Conservation (phyloP, 2,329 filamentous ascomycete genomes). For the Venturia carpophila region DNA sequence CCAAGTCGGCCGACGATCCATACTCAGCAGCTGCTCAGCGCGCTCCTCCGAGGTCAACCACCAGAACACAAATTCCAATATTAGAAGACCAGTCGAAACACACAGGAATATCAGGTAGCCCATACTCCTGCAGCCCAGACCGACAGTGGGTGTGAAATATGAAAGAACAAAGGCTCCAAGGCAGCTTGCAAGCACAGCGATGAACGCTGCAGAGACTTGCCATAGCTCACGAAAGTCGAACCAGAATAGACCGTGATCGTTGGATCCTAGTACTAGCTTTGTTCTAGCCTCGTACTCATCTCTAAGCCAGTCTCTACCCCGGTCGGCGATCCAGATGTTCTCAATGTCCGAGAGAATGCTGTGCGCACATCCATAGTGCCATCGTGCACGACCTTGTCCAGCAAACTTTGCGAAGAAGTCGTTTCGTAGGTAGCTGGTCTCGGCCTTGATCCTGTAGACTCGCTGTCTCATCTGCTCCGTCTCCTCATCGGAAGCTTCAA, state of each 20-base stretch:
- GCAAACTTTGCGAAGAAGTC: constrained; percentile 19
- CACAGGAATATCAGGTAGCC: constrained; percentile 18
- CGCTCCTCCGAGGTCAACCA: constrained; percentile 14
- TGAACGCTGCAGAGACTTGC: constrained; percentile 17
- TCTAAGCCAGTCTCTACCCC: constrained; percentile 18
- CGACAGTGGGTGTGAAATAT: constrained; percentile 19
- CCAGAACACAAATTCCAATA: constrained; percentile 18
- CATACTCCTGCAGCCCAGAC: constrained; percentile 17
- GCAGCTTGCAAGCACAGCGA: constrained; percentile 11
- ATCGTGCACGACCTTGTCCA: constrained; percentile 19
- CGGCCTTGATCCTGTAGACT: constrained; percentile 9
- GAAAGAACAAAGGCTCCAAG: constrained; percentile 18
- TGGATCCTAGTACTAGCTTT: constrained; percentile 17
- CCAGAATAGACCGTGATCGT: constrained; percentile 18
- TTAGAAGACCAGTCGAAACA: constrained; percentile 9
- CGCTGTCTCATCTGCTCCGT: constrained; percentile 16
- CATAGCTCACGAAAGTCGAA: constrained; percentile 19
- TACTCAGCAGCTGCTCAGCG: neutral
- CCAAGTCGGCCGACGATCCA: neutral
- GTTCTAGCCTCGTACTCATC: constrained; percentile 15
- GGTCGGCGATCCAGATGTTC: constrained; percentile 18
- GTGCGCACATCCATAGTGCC: constrained; percentile 19
- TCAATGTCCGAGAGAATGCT: constrained; percentile 19
- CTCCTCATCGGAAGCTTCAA: neutral
- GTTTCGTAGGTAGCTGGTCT: neutral